Evolutionary conservation across 768 basidiomycete species (phyloP).

Genomic region (Sporobolomyces phaffii): DNA sequence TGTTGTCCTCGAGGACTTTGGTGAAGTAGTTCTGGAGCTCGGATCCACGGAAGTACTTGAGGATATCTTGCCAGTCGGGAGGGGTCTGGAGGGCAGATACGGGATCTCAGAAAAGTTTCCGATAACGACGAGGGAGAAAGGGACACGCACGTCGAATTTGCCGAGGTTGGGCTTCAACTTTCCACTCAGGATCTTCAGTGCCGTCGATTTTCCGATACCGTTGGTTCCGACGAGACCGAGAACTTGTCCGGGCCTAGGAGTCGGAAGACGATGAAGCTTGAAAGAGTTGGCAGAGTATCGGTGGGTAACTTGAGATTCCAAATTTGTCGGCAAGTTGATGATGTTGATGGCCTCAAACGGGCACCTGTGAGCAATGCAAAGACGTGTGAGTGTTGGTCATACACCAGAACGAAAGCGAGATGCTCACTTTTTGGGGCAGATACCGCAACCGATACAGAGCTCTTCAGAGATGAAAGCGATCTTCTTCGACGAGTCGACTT

Average conservation of each 20-base stretch:
- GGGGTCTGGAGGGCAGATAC: too few relatives aligned
- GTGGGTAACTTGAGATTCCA: constrained; percentile 92
- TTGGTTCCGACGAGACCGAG: constrained; percentile 98
- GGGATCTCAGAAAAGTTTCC: too few relatives aligned
- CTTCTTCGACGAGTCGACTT: constrained; percentile 75
- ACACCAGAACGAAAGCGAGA: too few relatives aligned
- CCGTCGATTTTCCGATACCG: constrained; percentile 98
- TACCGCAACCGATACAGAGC: constrained; percentile 98
- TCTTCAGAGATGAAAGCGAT: constrained; percentile 99
- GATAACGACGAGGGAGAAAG: not conserved
- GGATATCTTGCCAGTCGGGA: constrained; percentile 97
- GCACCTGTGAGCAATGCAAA: constrained; percentile 56
- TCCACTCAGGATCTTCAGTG: constrained; percentile 90
- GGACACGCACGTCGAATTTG: constrained; percentile 72
- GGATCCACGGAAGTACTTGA: constrained; percentile 96
- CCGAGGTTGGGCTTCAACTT: constrained; percentile 98
- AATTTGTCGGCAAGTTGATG: constrained; percentile 96
- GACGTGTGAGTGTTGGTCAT: not conserved
- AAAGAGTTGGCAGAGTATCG: constrained; percentile 97
- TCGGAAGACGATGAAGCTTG: constrained; percentile 96
- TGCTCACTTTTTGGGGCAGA: constrained; percentile 95
- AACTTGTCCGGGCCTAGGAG: constrained; percentile 93
- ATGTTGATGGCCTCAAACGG: constrained; percentile 99
- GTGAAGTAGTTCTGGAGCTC: constrained; percentile 99
- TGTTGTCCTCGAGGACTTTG: constrained; percentile 94